These are phyloP conservation scores for Phytophthora pseudosyringae DNA, from an alignment of 352 stramenopile genomes.

Conservation along the genomic window DNA sequence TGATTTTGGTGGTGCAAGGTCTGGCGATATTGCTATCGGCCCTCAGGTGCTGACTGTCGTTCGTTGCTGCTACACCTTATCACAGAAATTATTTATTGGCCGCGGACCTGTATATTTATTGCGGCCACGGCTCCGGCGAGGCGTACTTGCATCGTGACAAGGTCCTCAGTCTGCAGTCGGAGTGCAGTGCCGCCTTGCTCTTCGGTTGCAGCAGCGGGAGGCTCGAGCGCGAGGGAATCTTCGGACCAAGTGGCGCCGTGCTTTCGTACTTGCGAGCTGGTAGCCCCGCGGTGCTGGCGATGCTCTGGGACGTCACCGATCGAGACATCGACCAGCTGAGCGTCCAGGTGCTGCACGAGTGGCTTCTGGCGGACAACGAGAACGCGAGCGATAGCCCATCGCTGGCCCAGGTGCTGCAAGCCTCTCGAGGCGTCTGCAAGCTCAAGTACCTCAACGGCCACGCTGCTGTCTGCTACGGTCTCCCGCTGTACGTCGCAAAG, in stretches of 20 bases:
- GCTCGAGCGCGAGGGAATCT: constrained; percentile 86
- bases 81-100: constrained; percentile 53
- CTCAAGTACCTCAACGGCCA: constrained; percentile 95
- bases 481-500: constrained; percentile 73
- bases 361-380: constrained; percentile 69
- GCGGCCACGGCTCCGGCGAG: constrained; percentile 97
- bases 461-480: constrained; percentile 95
- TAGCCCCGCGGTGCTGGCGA: constrained; percentile 95
- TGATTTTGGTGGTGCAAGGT: neutral
- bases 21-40: neutral
- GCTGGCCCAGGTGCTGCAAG: constrained; percentile 75
- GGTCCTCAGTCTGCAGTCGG: constrained; percentile 56
- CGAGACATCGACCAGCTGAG: constrained; percentile 97
- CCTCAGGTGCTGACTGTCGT: neutral
- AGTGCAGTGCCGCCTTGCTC: constrained; percentile 90
- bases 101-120: constrained; percentile 96
- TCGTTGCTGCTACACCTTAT: constrained; percentile 2
- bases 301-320: constrained; percentile 99
- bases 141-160: constrained; percentile 89
- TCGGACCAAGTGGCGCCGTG: constrained; percentile 95
- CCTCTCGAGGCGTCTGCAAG: constrained; percentile 91
- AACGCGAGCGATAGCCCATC: constrained; percentile 34
- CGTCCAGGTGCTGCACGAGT: constrained; percentile 61
- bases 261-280: constrained; percentile 94
- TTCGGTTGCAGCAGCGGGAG: constrained; percentile 98